A percentile compares a stretch with the other conserved stretches of the same genome.
phyloP scores from a whole-genome alignment of 257 asterid genomes.

The Nicotiana benthamiana region DNA sequence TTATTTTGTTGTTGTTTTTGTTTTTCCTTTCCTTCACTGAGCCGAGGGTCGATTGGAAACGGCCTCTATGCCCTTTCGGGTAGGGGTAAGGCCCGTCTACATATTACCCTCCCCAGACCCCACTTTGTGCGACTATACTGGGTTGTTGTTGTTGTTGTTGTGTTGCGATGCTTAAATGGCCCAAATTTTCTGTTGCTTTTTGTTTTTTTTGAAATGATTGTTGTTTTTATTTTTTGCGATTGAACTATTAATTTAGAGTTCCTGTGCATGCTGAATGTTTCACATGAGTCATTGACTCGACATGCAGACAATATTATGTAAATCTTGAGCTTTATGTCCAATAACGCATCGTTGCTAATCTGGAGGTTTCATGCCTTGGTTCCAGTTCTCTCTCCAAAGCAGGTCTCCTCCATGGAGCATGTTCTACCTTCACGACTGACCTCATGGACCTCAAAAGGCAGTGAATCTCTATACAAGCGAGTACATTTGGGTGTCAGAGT shows the following conservation, averaged over 20 bases:
- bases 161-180: not conserved
- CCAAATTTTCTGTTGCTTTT: not conserved
- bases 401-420: constrained; percentile 72
- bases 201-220: too few relatives aligned
- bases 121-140: too few relatives aligned
- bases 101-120: too few relatives aligned
- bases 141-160: too few relatives aligned
- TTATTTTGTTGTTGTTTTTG: too few relatives aligned
- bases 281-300: not conserved
- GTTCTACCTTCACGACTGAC: constrained; percentile 78
- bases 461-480: constrained; percentile 34
- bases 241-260: not conserved
- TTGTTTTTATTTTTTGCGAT: not conserved
- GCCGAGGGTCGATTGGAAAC: too few relatives aligned
- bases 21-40: too few relatives aligned
- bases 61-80: too few relatives aligned
- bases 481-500: constrained; percentile 60
- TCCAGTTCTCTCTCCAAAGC: constrained; percentile 70
- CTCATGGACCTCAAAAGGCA: constrained; percentile 41
- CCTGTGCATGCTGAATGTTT: not conserved
- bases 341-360: not conserved
- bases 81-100: too few relatives aligned
- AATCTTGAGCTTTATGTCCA: not conserved
- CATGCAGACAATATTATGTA: not conserved
- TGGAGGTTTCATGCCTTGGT: constrained; percentile 16